Conservation (phyloP, 1,284 basidiomycete species). For the Coniferiporia sulphurascens region DNA sequence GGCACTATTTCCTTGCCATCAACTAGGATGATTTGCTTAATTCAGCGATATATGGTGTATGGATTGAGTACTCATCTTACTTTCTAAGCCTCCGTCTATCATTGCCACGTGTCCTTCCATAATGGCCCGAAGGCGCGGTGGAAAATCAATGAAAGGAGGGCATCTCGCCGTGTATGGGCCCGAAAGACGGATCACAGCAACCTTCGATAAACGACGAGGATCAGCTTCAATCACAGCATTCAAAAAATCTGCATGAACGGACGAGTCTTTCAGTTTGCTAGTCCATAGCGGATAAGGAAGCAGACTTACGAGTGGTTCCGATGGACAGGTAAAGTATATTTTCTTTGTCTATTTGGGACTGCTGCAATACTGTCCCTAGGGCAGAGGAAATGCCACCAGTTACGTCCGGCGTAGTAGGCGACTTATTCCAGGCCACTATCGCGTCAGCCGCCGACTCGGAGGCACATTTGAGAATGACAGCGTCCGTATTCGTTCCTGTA, state of each 20-base stretch:
- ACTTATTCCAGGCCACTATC: constrained; percentile 46
- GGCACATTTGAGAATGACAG: constrained; percentile 45
- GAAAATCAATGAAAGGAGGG: constrained; percentile 44
- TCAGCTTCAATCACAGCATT: constrained; percentile 52
- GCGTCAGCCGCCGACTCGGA: constrained; percentile 31
- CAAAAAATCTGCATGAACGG: constrained; percentile 33
- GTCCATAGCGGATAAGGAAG: background rate
- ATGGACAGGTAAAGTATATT: constrained; percentile 41
- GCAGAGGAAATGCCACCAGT: constrained; percentile 48
- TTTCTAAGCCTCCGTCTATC: constrained; percentile 47
- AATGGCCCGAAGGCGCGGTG: constrained; percentile 34
- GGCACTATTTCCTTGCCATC: constrained; percentile 43
- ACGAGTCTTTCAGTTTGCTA: background rate
- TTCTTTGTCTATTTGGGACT: constrained; percentile 31
- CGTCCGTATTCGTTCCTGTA: constrained; percentile 48
- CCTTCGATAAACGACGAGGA: constrained; percentile 39
- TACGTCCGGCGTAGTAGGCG: constrained; percentile 47
- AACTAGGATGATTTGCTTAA: constrained; percentile 23
- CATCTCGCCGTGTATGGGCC: constrained; percentile 38
- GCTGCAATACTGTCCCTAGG: constrained; percentile 35
- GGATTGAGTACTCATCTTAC: background rate
- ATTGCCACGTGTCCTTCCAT: constrained; percentile 41
- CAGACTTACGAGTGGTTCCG: constrained; percentile 38
- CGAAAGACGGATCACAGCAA: constrained; percentile 52
- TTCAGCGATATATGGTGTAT: background rate